These are phyloP conservation scores for Thelonectria blattea DNA, from an alignment of 2,329 filamentous ascomycete genomes.

Conservation along the genomic window DNA sequence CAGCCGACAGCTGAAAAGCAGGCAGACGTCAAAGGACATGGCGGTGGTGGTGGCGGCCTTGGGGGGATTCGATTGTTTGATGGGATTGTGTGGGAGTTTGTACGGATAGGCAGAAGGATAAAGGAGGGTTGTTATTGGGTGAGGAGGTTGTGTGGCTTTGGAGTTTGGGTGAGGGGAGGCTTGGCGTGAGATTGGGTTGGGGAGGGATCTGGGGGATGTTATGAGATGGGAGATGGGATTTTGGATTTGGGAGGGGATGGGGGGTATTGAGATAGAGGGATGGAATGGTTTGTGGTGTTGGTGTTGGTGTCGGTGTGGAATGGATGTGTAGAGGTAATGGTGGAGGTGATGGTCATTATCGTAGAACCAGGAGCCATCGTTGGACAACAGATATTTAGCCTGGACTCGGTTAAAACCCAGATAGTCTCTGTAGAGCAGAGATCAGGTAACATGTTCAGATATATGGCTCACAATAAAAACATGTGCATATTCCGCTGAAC, in stretches of 20 bases:
- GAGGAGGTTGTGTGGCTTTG: constrained; percentile 2
- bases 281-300: too few relatives aligned
- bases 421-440: too few relatives aligned
- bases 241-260: neutral
- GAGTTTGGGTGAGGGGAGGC: neutral
- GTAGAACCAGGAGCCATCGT: too few relatives aligned
- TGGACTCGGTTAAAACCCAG: too few relatives aligned
- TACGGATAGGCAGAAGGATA: constrained; percentile 43
- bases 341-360: too few relatives aligned
- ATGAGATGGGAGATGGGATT: too few relatives aligned
- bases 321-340: too few relatives aligned
- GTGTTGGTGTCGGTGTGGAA: too few relatives aligned
- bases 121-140: constrained; percentile 37
- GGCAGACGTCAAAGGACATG: constrained; percentile 9
- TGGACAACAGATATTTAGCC: too few relatives aligned
- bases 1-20: neutral
- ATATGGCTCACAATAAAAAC: too few relatives aligned
- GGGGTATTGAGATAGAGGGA: neutral
- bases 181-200: neutral
- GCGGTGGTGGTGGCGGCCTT: neutral
- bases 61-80: neutral
- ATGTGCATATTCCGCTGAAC: too few relatives aligned
- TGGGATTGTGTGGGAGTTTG: neutral
- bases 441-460: too few relatives aligned
- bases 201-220: neutral